Evolutionary conservation across 495 filamentous ascomycete species (phyloP), one percentile per base, ranked within the genome.

Genomic region (Penicillium diatomitis): DNA sequence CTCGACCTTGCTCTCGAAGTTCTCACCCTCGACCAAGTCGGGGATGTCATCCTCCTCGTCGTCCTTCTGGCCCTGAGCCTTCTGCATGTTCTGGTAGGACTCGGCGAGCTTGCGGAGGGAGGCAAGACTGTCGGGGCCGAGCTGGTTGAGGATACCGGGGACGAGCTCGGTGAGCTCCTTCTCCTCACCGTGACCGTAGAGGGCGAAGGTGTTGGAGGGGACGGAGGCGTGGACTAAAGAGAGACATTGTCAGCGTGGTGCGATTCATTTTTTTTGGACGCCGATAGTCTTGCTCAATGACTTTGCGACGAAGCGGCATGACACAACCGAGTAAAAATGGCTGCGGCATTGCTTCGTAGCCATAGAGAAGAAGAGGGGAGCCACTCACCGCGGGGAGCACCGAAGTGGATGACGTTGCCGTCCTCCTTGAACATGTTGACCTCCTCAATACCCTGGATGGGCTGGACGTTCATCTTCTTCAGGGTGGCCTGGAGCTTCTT

Each of bases 351-450:
- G 20, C 20, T 20, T 20, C 20, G 20, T 20, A 2, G 20, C 20
- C 20, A 20, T 20, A 20, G 20, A 20, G 20, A 20, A 20, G 20
- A 20, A 20, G 20, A 20, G 20, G 20, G 20, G 20, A 20, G 20
- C 20, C 20, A 76, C 77, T 59, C 70, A 97, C 92, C 92, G 76
- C 95, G 96, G 46, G 92, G 92, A 55, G 87, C 87, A 62, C 87
- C 82, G 69, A 98, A 98, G 81, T 98, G 92, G 67, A 98, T 97
- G 70, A 98, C 92, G 72, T 98, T 98, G 61, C 92, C 92, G 63
- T 98, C 92, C 69, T 87, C 85, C 82, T 97, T 98, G 84, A 97
- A 97, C 94, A 97, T 98, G 82, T 98, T 98, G 66, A 98, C 92
- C 77, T 98, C 92, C 82, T 98, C 92, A 60, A 98, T 97, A 48